Conservation (phyloP, 805 yeast species). For the Ogataea zsoltii region DNA sequence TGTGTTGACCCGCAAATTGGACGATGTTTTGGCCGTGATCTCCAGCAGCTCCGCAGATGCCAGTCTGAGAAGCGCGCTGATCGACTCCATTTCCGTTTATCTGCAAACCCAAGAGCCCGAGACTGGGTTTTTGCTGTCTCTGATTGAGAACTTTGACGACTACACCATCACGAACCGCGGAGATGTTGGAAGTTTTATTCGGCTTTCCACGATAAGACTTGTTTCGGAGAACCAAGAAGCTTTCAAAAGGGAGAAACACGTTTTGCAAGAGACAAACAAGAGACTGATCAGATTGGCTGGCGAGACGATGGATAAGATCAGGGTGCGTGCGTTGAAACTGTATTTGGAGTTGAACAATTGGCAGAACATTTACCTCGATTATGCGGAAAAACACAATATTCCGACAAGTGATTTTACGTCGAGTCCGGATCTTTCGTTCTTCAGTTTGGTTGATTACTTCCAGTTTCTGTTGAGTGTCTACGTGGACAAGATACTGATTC, state of each 20-base stretch:
- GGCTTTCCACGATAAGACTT: conserved; percentile 49
- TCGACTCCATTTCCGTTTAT: conserved; percentile 29
- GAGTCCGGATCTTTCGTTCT: neutral
- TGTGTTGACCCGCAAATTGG: conserved; percentile 18
- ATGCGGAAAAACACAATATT: neutral
- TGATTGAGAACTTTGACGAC: conserved; percentile 59
- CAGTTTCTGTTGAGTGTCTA: conserved; percentile 27
- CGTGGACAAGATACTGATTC: conserved; percentile 11
- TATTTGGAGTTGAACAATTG: conserved; percentile 32
- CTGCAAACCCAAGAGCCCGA: conserved; percentile 21
- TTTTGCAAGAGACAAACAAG: conserved; percentile 25
- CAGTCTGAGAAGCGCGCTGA: conserved; percentile 25
- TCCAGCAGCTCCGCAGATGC: conserved; percentile 31
- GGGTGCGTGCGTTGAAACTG: conserved; percentile 44
- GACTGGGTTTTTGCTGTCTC: conserved; percentile 2
- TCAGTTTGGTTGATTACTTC: conserved; percentile 30
- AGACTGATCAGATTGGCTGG: conserved; percentile 57
- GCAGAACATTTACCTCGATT: conserved; percentile 10
- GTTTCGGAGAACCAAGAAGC: conserved; percentile 32
- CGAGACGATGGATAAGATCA: conserved; percentile 61
- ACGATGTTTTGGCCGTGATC: conserved; percentile 31
- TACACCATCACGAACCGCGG: conserved; percentile 81
- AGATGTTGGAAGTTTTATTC: conserved; percentile 83
- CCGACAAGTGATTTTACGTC: neutral
- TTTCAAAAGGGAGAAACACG: conserved; percentile 11